Base-by-base conservation (phyloP, 2,329 filamentous ascomycete species). In the Fusarium goolgardi region DNA sequence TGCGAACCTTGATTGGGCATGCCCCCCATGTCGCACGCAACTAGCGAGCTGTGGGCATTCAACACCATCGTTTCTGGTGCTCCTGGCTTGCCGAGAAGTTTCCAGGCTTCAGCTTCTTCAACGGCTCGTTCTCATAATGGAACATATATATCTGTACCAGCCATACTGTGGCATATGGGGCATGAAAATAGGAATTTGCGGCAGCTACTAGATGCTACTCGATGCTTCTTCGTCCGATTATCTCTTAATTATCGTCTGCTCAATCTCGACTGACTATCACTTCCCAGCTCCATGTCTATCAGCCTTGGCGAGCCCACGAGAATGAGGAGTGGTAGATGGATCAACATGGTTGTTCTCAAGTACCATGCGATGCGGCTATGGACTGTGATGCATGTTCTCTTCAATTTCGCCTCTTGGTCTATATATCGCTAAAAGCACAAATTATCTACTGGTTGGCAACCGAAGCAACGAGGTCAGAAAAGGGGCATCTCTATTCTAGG, bases 401-500 rank as follows among this genome's bases (percentile, higher is more conserved):
- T 39, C 47, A 50, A 50, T 50, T 50, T 50, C 47, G 47, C 47
- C 47, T 50, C 47, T 29, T 44, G 16, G 6, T 52, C 18, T 29
- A 44, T 57, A 50, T 49, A 44, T 55, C 51, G 46, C 40, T 46
- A 39, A 60, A 43, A 34, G 51, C 25, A 46, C 25, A 43, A 50
- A 46, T 55, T 34, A 44, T 55, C 21, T 47, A 50, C 41, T 21
- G 40, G 15, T 40, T 45, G 46, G 39, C 53, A 49, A 41, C 35
- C 60, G 11, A 18, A 49, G 51, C 39, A 55, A 23, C 12, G 21
- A 55, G 32, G 40, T 15, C 44, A 55, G 51, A 39, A 43, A 54
- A 50, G 44, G 37, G 37, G 41, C 15, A 21, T 25, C 13, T 40
- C 18, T 32, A 31, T 60, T 59, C 71, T 60, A 84, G 29, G 80